Base-by-base conservation (phyloP, 148 eudicot species). In the Camellia sinensis region DNA sequence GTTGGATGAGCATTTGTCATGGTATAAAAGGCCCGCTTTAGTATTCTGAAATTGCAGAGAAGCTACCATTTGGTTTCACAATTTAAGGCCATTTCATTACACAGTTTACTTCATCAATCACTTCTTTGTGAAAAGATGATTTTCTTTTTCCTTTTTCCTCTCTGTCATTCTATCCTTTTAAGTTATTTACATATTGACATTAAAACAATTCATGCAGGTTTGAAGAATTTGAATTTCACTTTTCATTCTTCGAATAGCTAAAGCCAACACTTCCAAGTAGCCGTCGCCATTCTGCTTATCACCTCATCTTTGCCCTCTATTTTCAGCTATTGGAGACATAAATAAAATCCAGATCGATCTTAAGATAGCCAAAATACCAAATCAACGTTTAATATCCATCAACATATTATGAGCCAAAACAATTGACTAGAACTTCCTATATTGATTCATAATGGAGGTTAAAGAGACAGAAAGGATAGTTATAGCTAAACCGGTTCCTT, bases 401-500 rank as follows among this genome's bases (percentile, higher is more conserved):
- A 3, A 48, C 41, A 56, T 57, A 15, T 48, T 14, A 37, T 37
- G 45, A 21, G 48, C 65, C 62, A 17, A 62, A 63, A 69, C 18
- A 45, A 1, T 65, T 64, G 73, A 61, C 46, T 67, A 59, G 17
- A 15, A 67, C 44, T 54, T n/a, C 18, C 37, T 8, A 19, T 5
- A 67, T 13, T 46, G 46, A 50, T 67, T 70, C 11, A 82, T 81
- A 48, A 92, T 92, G 99, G 95, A 93, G 82, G 45, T 89, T 50
- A 87, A 90, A 50, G 93, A 89, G 59, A 73, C 79, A 12, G 93
- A 91, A 44, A 90, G 84, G 83, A 80, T 80, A 43, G 88, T 87
- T 12, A 84, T 96, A 79, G 84, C 88, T 67, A 96, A 91, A 86
- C 99, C 99, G 4, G 90, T 96, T 63, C 92, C 99, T 79, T 89